Base-by-base conservation (phyloP, 805 yeast species). In the Teunomyces stri region DNA sequence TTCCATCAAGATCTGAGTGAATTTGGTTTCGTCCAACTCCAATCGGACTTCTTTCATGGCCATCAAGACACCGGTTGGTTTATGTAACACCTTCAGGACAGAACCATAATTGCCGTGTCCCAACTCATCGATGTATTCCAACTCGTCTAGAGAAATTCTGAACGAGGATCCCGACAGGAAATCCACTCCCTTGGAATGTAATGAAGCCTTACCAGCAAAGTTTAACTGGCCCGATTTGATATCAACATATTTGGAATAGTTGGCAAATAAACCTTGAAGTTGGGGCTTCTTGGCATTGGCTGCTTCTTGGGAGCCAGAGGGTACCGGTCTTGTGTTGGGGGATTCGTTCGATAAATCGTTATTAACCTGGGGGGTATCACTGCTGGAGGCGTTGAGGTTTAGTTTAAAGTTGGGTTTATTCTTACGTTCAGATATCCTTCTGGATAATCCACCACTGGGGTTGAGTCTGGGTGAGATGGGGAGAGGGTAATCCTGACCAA, bases 51-150 rank as follows among this genome's bases (percentile, higher is more conserved):
- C 98, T 66, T 94, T 94, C 95, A 94, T 89, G 1, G 98, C 98
- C 97, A 94, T 90, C 15, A 83, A 69, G 15, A 92, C 87, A 16
- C 89, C 87, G 0, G 96, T 90, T 10, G 98, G 98, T 60, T 84
- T 89, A 66, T 94, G 97, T 38, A 89, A 70, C 2, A 92, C 99
- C 66, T 90, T 91, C 18, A 91, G 81, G 6, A 94, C 99, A 0
- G 96, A 88, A 45, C 99, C 99, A 66, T 94, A 94, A 68, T 94
- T 94, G 7, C 99, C 99, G 41, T 92, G 80, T 2, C 99, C 99
- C 40, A 94, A 72, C 66, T 92, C 98, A 44, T 86, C 96, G 48
- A 89, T 74, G 53, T 87, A 82, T 57, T 86, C 86, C 47, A 87
- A 66, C 59, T 94, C 96, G 55, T 89, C 96, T 46, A 90, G 76